phyloP scores from a whole-genome alignment of 2,329 filamentous ascomycete genomes.

The Xylariaceae sp. region DNA sequence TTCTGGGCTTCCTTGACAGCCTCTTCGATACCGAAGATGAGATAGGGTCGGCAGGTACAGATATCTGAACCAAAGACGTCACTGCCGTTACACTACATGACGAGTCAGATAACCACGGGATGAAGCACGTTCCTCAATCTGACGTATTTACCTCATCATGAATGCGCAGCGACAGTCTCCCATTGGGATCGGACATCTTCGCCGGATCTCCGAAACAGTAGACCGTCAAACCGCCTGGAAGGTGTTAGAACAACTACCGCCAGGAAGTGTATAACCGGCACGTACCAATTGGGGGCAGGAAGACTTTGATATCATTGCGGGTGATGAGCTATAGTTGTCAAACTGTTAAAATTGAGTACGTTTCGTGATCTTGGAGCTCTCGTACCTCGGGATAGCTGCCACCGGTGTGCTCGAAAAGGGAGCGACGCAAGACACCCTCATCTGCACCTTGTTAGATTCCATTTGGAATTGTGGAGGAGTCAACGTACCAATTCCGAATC shows the following conservation, averaged over 20 bases:
- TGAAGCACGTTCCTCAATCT: constrained; percentile 1
- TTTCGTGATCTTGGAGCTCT: background rate
- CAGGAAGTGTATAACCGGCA: background rate
- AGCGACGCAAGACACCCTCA: constrained; percentile 77
- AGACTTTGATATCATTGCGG: constrained; percentile 87
- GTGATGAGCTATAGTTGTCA: constrained; percentile 65
- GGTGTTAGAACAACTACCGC: constrained; percentile 13
- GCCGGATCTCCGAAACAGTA: constrained; percentile 96
- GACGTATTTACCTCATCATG: constrained; percentile 53
- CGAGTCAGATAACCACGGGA: constrained; percentile 16
- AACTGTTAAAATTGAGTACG: constrained; percentile 7
- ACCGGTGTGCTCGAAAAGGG: constrained; percentile 90
- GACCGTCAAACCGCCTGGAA: constrained; percentile 73
- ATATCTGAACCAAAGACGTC: constrained; percentile 98
- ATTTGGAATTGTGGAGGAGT: background rate
- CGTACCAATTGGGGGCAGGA: constrained; percentile 82
- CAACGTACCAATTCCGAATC: constrained; percentile 75
- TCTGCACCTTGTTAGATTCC: constrained; percentile 42
- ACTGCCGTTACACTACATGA: constrained; percentile 73
- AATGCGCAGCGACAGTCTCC: constrained; percentile 74
- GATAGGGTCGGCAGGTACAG: constrained; percentile 91
- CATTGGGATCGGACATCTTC: constrained; percentile 84
- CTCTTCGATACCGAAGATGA: constrained; percentile 95
- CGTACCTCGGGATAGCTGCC: constrained; percentile 83
- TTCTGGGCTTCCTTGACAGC: constrained; percentile 95